These are phyloP conservation scores for Aspergillus transmontanensis DNA, from an alignment of 2,329 filamentous ascomycete species.

Conservation along the genomic window DNA sequence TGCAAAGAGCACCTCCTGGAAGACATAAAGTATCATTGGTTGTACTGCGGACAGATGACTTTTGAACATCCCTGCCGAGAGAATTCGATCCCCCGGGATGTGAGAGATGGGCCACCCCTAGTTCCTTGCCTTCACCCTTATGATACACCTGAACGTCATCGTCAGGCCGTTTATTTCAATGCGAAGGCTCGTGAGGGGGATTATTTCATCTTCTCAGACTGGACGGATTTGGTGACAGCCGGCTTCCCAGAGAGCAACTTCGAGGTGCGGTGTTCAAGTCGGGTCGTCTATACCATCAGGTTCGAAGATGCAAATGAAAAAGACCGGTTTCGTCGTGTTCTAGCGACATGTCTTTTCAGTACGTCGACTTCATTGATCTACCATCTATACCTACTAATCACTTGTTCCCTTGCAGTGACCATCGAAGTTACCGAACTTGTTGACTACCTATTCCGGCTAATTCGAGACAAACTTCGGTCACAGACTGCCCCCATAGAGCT, in stretches of 20 bases:
- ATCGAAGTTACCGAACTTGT: conserved; percentile 28
- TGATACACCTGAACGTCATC: conserved; percentile 39
- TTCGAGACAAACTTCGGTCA: conserved; percentile 34
- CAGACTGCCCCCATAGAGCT: conserved; percentile 15
- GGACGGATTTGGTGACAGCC: conserved; percentile 16
- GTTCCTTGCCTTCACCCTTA: conserved; percentile 30
- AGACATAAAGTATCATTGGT: conserved; percentile 42
- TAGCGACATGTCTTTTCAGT: conserved; percentile 37
- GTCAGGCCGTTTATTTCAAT: conserved; percentile 37
- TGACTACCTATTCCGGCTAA: conserved; percentile 36
- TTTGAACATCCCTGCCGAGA: conserved; percentile 26
- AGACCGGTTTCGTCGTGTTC: conserved; percentile 37
- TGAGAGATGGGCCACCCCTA: conserved; percentile 26
- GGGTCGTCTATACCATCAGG: conserved; percentile 21
- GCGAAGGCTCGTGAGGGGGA: conserved; percentile 28
- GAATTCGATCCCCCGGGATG: conserved; percentile 22
- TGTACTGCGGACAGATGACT: conserved; percentile 21
- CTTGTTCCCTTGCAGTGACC: conserved; percentile 20
- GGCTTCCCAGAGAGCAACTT: conserved; percentile 15
- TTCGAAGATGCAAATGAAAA: conserved; percentile 30
- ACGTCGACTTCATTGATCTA: conserved; percentile 10
- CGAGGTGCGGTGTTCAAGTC: conserved; percentile 26
- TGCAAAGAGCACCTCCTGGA: conserved; percentile 36
- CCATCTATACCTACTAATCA: not conserved
- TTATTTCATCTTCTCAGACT: conserved; percentile 41